Evolutionary conservation across 139 green algal genomes (phyloP).

Genomic region (Picochlorum sp.): DNA sequence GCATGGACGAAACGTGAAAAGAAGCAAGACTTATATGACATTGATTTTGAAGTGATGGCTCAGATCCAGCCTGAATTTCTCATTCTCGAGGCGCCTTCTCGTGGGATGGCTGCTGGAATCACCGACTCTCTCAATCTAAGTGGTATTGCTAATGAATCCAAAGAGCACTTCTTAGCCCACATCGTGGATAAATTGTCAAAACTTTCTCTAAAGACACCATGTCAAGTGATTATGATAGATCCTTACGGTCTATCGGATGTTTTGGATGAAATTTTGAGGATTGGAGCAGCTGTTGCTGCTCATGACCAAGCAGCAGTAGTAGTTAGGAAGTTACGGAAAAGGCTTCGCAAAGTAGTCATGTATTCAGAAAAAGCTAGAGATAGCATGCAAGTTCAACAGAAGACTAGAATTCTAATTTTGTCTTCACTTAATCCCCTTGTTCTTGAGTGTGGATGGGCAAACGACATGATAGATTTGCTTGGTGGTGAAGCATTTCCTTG

Average conservation of each 20-base stretch:
- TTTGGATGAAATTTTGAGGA: conserved; percentile 61
- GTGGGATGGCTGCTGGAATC: too few relatives aligned
- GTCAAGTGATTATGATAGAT: neutral
- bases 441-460: conserved; percentile 35
- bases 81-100: neutral
- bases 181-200: too few relatives aligned
- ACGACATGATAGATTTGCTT: conserved; percentile 45
- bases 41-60: neutral
- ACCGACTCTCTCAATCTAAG: too few relatives aligned
- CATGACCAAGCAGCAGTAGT: conserved; percentile 37
- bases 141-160: too few relatives aligned
- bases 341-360: conserved; percentile 43
- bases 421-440: conserved; percentile 31
- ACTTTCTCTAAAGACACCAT: too few relatives aligned
- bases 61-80: neutral
- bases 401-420: conserved; percentile 56
- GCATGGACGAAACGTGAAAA: too few relatives aligned
- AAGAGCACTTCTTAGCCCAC: too few relatives aligned
- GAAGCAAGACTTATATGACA: neutral
- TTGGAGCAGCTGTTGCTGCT: conserved; percentile 55
- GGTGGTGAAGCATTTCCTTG: conserved; percentile 16
- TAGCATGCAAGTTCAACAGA: neutral
- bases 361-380: conserved; percentile 19
- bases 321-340: conserved; percentile 51
- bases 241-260: conserved; percentile 55